Base-by-base conservation (phyloP, 495 filamentous ascomycete species). In the Daldinia bambusicola region DNA sequence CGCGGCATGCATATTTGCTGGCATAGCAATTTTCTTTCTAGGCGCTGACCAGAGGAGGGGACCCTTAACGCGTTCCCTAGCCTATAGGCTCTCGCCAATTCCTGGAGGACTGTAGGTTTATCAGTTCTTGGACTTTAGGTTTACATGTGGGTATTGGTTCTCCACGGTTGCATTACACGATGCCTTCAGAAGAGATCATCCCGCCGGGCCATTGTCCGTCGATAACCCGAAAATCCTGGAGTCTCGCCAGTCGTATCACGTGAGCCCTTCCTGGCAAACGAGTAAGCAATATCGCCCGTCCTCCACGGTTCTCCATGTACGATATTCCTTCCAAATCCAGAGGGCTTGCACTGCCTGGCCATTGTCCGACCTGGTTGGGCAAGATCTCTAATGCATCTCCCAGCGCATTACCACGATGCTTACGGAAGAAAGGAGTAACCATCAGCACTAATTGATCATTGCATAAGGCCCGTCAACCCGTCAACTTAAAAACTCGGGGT, bases 381-480 rank as follows among this genome's bases (percentile, higher is more conserved):
- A 26, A 26, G 41, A 48, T 48, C 43, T 9, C 43, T 36, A 7
- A 1, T 48, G 18, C 43, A 22, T 22, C 16, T 13, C 20, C 43
- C 43, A 8, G 4, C 18, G 3, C 20, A 16, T 12, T 48, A 48
- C 43, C 20, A 48, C 20, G 18, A 22, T 22, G 43, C 43, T 48
- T 48, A 48, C 43, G 43, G 20, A 48, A 22, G 43, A 48, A 48
- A 48, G 0, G 6, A 48, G 22, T 18, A 48, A 16, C 2, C 16
- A 48, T 48, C 43, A 48, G 43, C 43, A 48, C 43, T 48, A 48
- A 48, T 6, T 48, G 16, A 20, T 48, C 43, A 48, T 48, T 48
- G 43, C 43, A 48, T 48, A 22, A 22, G 8, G 18, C 20, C 20
- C 20, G 18, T 48, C 14, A 48, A 48, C 8, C 20, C 10, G 10